Evolutionary conservation across 371 early-diverging fungal genomes (phyloP).

Genomic region (Apophysomyces sp.): DNA sequence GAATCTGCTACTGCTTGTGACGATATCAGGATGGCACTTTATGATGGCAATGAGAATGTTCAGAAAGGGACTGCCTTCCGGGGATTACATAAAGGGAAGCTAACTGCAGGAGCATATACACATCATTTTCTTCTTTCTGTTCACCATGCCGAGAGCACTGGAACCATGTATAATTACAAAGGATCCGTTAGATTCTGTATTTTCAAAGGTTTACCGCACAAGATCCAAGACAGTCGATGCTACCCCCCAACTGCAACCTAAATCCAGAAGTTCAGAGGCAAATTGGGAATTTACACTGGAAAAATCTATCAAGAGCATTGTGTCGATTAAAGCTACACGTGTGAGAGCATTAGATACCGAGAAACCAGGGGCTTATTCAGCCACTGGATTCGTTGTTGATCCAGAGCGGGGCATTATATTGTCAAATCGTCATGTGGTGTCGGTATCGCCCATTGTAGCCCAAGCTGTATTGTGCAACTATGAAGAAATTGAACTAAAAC

Average conservation of each 20-base stretch:
- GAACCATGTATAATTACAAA: neutral
- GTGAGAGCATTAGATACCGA: slow-evolving; percentile 90
- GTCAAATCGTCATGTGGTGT: slow-evolving; percentile 91
- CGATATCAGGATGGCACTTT: neutral
- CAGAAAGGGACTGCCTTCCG: slow-evolving; percentile 4
- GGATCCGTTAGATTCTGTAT: neutral
- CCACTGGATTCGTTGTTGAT: slow-evolving; percentile 94
- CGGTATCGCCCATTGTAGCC: slow-evolving; percentile 82
- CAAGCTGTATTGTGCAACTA: slow-evolving; percentile 82
- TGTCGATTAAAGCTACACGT: slow-evolving; percentile 82
- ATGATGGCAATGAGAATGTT: neutral
- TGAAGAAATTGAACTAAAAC: slow-evolving; percentile 82
- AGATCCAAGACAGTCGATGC: neutral
- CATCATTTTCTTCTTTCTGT: neutral
- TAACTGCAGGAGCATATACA: neutral
- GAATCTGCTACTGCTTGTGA: neutral
- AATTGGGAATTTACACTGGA: slow-evolving; percentile 78
- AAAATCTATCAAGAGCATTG: slow-evolving; percentile 75
- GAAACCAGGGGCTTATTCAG: slow-evolving; percentile 71
- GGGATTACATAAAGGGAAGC: neutral
- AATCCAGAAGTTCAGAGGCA: neutral
- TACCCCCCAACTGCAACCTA: neutral
- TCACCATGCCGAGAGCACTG: neutral
- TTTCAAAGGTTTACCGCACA: neutral
- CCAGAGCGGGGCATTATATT: slow-evolving; percentile 77